These are phyloP conservation scores for Cladorrhinum samala DNA, from an alignment of 495 filamentous ascomycete genomes.

Conservation along the genomic window DNA sequence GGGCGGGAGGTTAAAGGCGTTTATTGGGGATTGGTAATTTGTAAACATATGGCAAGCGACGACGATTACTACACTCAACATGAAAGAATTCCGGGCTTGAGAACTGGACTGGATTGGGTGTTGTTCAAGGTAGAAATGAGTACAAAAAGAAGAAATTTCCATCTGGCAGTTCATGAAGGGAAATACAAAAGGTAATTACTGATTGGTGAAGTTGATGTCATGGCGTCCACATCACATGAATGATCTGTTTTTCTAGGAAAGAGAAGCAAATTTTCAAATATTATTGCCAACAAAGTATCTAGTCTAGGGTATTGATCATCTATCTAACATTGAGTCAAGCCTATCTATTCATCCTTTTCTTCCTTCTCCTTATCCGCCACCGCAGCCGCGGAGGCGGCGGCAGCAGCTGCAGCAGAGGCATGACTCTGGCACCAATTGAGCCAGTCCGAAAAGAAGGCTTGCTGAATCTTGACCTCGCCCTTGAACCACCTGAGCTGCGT, in stretches of 20 bases:
- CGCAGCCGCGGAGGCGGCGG: no score
- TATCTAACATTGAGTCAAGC: background rate
- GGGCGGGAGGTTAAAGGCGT: background rate
- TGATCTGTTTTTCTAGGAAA: no score
- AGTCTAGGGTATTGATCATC: background rate
- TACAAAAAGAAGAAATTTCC: background rate
- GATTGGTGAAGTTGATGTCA: no score
- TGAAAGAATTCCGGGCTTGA: background rate
- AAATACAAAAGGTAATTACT: background rate
- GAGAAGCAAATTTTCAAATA: no score
- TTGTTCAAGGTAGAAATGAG: no score
- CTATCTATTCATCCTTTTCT: background rate
- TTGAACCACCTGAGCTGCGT: slow-evolving; percentile 39
- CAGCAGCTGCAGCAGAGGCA: no score
- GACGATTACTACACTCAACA: background rate
- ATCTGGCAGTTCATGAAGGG: slow-evolving; percentile 4
- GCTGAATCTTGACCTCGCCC: slow-evolving; percentile 43
- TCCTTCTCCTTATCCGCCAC: background rate
- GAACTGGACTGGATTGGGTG: no score
- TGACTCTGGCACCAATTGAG: slow-evolving; percentile 54
- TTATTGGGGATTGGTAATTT: slow-evolving; percentile 11
- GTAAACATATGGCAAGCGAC: slow-evolving; percentile 12
- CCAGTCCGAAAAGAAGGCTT: slow-evolving; percentile 47
- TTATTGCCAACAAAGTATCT: background rate
- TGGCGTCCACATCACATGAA: no score